Evolutionary conservation across 257 asterid species (phyloP).

Genomic region (Penstemon newberryi): DNA sequence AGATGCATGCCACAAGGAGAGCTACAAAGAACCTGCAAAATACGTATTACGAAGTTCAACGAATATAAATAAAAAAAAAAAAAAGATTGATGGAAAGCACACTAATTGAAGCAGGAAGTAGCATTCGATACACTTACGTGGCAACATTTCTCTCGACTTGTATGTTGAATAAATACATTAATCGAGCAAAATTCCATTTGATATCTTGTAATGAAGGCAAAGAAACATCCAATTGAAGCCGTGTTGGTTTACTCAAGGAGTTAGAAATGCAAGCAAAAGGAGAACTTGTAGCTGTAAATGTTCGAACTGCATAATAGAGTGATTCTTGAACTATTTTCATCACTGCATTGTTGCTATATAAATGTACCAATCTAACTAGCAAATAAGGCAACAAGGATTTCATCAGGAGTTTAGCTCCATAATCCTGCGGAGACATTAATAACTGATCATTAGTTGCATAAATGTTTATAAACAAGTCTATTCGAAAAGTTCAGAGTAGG

Average conservation of each 20-base stretch:
- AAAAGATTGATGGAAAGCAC: constrained; percentile 8
- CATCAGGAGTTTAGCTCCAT: constrained; percentile 49
- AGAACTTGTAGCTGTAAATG: constrained; percentile 50
- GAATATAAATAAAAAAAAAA: neutral
- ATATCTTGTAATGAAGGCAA: constrained; percentile 73
- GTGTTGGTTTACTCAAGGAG: constrained; percentile 80
- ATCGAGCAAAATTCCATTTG: constrained; percentile 75
- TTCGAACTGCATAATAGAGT: constrained; percentile 39
- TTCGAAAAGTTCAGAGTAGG: too few species aligned
- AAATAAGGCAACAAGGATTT: constrained; percentile 51
- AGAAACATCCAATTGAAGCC: constrained; percentile 83
- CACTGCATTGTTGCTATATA: constrained; percentile 34
- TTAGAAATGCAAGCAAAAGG: constrained; percentile 87
- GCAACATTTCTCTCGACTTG: constrained; percentile 93
- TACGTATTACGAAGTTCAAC: constrained; percentile 17
- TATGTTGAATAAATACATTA: constrained; percentile 80
- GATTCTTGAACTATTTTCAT: constrained; percentile 46
- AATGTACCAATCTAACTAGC: constrained; percentile 45
- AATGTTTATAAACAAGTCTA: neutral
- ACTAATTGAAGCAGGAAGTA: constrained; percentile 24
- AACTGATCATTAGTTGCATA: constrained; percentile 25
- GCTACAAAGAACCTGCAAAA: constrained; percentile 76
- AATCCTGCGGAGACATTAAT: constrained; percentile 50
- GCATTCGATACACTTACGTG: constrained; percentile 59
- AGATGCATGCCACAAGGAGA: constrained; percentile 77